A percentile compares a stretch with the other conserved stretches of the same genome.
Evolutionary conservation across 2,329 filamentous ascomycete species (phyloP).

Genomic region (Aspergillus ochraceus): DNA sequence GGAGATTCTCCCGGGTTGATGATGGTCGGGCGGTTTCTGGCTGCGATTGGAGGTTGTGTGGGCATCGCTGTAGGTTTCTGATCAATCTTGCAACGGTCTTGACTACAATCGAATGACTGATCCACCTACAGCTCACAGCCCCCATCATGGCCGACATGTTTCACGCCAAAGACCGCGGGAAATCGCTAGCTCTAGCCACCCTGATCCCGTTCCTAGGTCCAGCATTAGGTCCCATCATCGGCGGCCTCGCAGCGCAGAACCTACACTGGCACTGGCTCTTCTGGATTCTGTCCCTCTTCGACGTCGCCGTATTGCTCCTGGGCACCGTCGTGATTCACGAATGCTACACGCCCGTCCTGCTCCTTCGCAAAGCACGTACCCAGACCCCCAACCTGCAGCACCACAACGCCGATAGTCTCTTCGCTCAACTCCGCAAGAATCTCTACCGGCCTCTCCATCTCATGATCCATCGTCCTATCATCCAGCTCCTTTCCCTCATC

Average conservation of each 20-base stretch:
- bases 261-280: slow-evolving; percentile 8
- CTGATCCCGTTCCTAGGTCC: slow-evolving; percentile 4
- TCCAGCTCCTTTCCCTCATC: neutral
- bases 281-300: slow-evolving; percentile 4
- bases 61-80: neutral
- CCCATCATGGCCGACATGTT: slow-evolving; percentile 7
- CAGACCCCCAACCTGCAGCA: neutral
- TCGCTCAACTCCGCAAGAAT: neutral
- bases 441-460: neutral
- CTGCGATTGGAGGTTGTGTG: slow-evolving; percentile 1
- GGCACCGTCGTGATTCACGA: neutral
- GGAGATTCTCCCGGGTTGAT: slow-evolving; percentile 1
- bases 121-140: neutral
- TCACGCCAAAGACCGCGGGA: slow-evolving; percentile 3
- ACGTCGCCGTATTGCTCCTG: neutral
- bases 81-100: too few relatives aligned
- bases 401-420: neutral
- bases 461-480: neutral
- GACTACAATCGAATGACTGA: too few relatives aligned
- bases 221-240: slow-evolving; percentile 4
- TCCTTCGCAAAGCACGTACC: neutral
- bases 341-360: neutral
- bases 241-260: slow-evolving; percentile 1
- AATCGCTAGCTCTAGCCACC: slow-evolving; percentile 3
- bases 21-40: slow-evolving; percentile 2